Evolutionary conservation across 768 basidiomycete genomes (phyloP).

Genomic region (Rubroboletus satanas): DNA sequence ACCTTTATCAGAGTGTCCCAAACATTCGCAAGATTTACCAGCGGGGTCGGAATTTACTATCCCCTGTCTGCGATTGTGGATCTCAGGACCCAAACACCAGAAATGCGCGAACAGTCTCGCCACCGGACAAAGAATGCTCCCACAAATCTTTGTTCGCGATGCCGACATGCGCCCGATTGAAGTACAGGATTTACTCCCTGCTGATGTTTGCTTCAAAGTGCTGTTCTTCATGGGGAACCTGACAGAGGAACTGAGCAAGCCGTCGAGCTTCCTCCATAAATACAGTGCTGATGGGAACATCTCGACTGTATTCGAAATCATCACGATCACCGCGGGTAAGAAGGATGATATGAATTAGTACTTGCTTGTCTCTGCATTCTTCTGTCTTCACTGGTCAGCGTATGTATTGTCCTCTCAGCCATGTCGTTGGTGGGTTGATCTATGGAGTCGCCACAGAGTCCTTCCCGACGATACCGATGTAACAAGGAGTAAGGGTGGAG

Average conservation of each 20-base stretch:
- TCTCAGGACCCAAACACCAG: slow-evolving; percentile 28
- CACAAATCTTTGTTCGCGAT: slow-evolving; percentile 34
- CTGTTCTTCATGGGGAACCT: slow-evolving; percentile 33
- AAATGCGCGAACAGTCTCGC: slow-evolving; percentile 29
- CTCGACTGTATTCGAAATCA: slow-evolving; percentile 31
- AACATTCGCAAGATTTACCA: slow-evolving; percentile 37
- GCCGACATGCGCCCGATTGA: slow-evolving; percentile 37
- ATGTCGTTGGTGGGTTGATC: not conserved
- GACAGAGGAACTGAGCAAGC: slow-evolving; percentile 24
- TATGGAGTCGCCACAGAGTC: slow-evolving; percentile 23
- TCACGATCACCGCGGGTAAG: slow-evolving; percentile 25
- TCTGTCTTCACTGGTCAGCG: slow-evolving; percentile 44
- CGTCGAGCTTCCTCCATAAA: slow-evolving; percentile 28
- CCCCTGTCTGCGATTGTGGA: slow-evolving; percentile 35
- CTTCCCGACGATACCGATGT: slow-evolving; percentile 36
- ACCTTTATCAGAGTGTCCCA: slow-evolving; percentile 32
- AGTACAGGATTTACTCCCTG: slow-evolving; percentile 39
- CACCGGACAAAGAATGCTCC: slow-evolving; percentile 39
- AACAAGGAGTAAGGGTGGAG: slow-evolving; percentile 29
- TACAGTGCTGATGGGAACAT: slow-evolving; percentile 20
- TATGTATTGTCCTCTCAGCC: slow-evolving; percentile 17
- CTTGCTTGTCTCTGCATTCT: slow-evolving; percentile 30
- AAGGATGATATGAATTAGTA: slow-evolving; percentile 33
- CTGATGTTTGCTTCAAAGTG: slow-evolving; percentile 38
- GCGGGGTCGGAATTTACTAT: slow-evolving; percentile 41